phyloP scores from a whole-genome alignment of 2,329 filamentous ascomycete genomes.

The Colletotrichum tropicicola region DNA sequence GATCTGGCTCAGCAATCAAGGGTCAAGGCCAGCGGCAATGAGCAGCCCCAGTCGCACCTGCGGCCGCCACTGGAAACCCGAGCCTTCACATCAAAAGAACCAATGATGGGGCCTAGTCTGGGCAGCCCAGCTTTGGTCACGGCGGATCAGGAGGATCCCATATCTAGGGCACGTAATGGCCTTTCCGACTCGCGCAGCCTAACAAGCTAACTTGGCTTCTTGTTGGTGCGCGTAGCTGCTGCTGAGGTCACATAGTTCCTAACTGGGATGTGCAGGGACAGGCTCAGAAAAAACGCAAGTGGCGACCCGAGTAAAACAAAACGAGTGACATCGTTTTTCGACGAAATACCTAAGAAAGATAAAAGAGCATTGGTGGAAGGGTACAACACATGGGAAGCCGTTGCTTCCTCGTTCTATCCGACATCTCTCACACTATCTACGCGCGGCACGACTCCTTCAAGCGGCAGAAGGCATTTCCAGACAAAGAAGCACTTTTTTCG shows the following conservation, averaged over 20 bases:
- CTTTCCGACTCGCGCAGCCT: slow-evolving; percentile 49
- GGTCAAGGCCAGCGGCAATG: slow-evolving; percentile 53
- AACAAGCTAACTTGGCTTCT: slow-evolving; percentile 44
- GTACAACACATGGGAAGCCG: not conserved
- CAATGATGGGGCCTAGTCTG: slow-evolving; percentile 59
- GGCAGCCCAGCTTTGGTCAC: slow-evolving; percentile 72
- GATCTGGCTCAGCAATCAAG: slow-evolving; percentile 63
- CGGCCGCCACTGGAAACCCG: slow-evolving; percentile 61
- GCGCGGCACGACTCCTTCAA: slow-evolving; percentile 1
- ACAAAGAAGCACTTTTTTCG: not conserved
- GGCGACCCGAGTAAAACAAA: slow-evolving; percentile 28
- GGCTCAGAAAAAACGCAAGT: slow-evolving; percentile 34
- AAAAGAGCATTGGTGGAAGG: slow-evolving; percentile 15
- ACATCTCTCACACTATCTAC: slow-evolving; percentile 3
- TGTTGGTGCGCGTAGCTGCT: slow-evolving; percentile 29
- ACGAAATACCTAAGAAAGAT: slow-evolving; percentile 27
- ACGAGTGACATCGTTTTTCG: slow-evolving; percentile 22
- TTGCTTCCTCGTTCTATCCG: not conserved
- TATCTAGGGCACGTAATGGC: slow-evolving; percentile 59
- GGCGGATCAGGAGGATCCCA: slow-evolving; percentile 66
- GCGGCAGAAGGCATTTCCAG: slow-evolving; percentile 1
- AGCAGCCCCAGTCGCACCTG: slow-evolving; percentile 45
- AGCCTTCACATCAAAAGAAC: slow-evolving; percentile 75
- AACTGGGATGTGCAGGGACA: slow-evolving; percentile 32
- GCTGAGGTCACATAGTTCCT: slow-evolving; percentile 33